Percentiles rank a stretch among this genome's conserved stretches.
phyloP scores from a whole-genome alignment of 495 filamentous ascomycete genomes.

The Podospora pseudopauciseta region DNA sequence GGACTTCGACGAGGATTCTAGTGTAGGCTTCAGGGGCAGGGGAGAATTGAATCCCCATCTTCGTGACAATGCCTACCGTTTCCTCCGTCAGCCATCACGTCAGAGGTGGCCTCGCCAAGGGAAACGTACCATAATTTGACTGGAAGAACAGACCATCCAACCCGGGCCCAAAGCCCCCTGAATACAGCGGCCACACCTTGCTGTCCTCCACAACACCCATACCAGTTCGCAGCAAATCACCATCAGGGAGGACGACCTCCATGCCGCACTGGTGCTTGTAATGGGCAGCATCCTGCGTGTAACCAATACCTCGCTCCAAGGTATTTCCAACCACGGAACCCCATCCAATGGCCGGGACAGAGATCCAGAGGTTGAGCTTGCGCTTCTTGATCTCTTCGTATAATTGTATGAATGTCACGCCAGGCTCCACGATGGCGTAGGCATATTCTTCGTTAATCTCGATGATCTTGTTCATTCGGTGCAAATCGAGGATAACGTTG shows the following conservation, averaged over 20 bases:
- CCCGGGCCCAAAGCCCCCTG: slow-evolving; percentile 52
- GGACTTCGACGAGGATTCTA: slow-evolving; percentile 26
- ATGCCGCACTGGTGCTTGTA: slow-evolving; percentile 53
- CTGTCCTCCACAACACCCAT: slow-evolving; percentile 54
- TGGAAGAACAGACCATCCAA: slow-evolving; percentile 56
- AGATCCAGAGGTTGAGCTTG: slow-evolving; percentile 46
- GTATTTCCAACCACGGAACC: slow-evolving; percentile 55
- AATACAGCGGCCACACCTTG: slow-evolving; percentile 48
- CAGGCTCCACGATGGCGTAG: slow-evolving; percentile 54
- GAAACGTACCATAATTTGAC: slow-evolving; percentile 31
- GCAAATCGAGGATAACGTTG: slow-evolving; percentile 51
- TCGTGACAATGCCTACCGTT: slow-evolving; percentile 49
- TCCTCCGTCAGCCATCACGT: no score
- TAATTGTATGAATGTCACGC: slow-evolving; percentile 52
- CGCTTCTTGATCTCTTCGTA: slow-evolving; percentile 48
- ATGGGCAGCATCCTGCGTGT: slow-evolving; percentile 40
- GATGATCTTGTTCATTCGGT: slow-evolving; percentile 52
- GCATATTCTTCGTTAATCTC: slow-evolving; percentile 50
- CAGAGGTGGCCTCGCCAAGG: no score
- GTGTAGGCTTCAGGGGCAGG: background rate
- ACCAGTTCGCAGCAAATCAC: slow-evolving; percentile 53
- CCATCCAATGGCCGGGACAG: slow-evolving; percentile 53
- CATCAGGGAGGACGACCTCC: slow-evolving; percentile 54
- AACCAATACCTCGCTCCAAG: slow-evolving; percentile 52
- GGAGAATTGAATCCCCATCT: slow-evolving; percentile 49